These are phyloP conservation scores for Scedosporium apiospermum DNA, from an alignment of 2,329 filamentous ascomycete genomes.

Conservation along the genomic window DNA sequence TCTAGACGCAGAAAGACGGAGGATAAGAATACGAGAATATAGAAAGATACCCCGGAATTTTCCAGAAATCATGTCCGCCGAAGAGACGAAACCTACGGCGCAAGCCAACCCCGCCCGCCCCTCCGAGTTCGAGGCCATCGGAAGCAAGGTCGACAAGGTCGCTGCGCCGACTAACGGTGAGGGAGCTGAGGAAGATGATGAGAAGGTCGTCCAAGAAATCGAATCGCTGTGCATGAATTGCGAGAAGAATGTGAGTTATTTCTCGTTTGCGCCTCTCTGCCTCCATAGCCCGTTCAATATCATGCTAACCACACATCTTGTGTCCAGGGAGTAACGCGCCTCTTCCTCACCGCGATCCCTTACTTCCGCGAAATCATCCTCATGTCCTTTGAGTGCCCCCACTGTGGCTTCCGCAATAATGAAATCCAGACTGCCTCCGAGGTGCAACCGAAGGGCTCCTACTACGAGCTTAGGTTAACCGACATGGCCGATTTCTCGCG, in stretches of 20 bases:
- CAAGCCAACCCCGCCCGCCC: constrained; percentile 26
- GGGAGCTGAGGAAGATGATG: constrained; percentile 33
- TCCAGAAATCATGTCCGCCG: constrained; percentile 28
- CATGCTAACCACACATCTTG: constrained; percentile 10
- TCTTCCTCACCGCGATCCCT: constrained; percentile 86
- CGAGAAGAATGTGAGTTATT: constrained; percentile 55
- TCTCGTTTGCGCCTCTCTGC: neutral
- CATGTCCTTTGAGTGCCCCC: constrained; percentile 89
- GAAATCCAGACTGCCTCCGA: constrained; percentile 88
- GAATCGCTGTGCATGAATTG: constrained; percentile 85
- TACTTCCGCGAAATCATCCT: constrained; percentile 97
- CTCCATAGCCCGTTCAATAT: neutral
- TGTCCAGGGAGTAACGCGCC: constrained; percentile 64
- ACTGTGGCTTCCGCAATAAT: constrained; percentile 85
- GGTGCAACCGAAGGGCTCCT: constrained; percentile 80
- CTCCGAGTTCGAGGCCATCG: constrained; percentile 54
- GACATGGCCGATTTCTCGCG: constrained; percentile 65
- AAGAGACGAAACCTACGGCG: constrained; percentile 25
- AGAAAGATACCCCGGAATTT: neutral
- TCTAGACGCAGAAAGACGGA: neutral
- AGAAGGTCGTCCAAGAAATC: constrained; percentile 53
- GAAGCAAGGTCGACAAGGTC: constrained; percentile 48
- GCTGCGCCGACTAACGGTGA: constrained; percentile 23
- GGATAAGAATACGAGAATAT: neutral
- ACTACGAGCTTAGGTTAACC: constrained; percentile 75